Evolutionary conservation across 2,329 filamentous ascomycete genomes (phyloP).

Genomic region (Talaromyces amestolkiae): DNA sequence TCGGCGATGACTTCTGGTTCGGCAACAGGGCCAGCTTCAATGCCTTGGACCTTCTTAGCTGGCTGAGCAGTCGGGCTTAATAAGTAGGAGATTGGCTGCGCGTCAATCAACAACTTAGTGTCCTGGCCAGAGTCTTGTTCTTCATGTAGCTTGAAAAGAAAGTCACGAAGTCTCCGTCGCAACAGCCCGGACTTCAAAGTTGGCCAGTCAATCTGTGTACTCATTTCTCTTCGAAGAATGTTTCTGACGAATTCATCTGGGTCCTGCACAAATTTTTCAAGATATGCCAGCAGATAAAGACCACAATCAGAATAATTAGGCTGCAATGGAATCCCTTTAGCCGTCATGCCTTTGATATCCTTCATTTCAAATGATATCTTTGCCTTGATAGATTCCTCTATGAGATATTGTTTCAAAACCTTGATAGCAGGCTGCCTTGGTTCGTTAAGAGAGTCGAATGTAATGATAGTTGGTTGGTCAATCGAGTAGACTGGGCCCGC

Average conservation of each 20-base stretch:
- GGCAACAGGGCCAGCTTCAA: neutral
- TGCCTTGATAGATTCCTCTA: conserved; percentile 68
- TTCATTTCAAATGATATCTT: conserved; percentile 48
- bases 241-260: conserved; percentile 68
- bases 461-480: conserved; percentile 69
- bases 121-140: conserved; percentile 49
- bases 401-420: conserved; percentile 72
- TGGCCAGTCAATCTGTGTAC: conserved; percentile 55
- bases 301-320: conserved; percentile 87
- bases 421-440: conserved; percentile 63
- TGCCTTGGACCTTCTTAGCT: neutral
- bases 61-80: conserved; percentile 22
- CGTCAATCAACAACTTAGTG: conserved; percentile 37
- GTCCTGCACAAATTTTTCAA: conserved; percentile 74
- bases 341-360: conserved; percentile 62
- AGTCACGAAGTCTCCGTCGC: conserved; percentile 63
- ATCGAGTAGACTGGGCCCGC: conserved; percentile 40
- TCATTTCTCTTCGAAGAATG: conserved; percentile 64
- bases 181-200: conserved; percentile 56
- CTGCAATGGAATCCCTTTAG: conserved; percentile 73
- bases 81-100: conserved; percentile 33
- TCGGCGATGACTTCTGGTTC: conserved; percentile 6
- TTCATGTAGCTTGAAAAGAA: conserved; percentile 62
- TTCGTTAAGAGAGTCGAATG: conserved; percentile 78
- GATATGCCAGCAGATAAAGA: conserved; percentile 78